Evolutionary conservation across 495 filamentous ascomycete genomes (phyloP), one percentile per base, ranked within the genome.

Genomic region (Symbiotaphrina buchneri): DNA sequence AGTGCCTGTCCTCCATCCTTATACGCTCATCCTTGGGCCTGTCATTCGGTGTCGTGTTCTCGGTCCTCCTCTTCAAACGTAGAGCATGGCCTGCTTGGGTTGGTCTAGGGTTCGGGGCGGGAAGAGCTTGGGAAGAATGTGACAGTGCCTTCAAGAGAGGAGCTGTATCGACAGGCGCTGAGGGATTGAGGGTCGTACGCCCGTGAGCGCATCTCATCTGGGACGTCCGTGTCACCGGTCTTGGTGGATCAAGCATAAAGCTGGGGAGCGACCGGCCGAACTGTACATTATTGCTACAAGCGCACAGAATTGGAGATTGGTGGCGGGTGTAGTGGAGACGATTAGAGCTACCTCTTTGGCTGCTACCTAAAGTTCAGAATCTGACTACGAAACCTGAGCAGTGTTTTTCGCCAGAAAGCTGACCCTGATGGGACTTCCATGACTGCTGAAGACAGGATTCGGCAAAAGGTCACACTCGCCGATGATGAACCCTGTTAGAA

Each of bases 11-110:
- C 41, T 91, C 85, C 45, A 66, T 92, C 55, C 65, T 95, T 46
- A 84, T 95, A 58, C 83, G 87, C 51, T 93, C 83, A 34, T 71
- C 76, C 29, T 68, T 99, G 49, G 87, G 87, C 42, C 71, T 93
- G 41, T 78, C 74, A 34, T 94, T 95, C 56, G 87, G 87, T 54
- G 74, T 95, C 51, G 75, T 95, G 52, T 95, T 99, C 63, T 94
- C 84, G 28, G 84, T 99, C 19, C 72, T 99, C 28, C 55, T 99
- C 17, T 99, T 99, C 68, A 92, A 90, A 64, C 71, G 87, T 48
- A 71, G 87, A 52, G 80, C 85, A 41, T 99, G 87, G 78, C 87
- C 87, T 30, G 90, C 78, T 17, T 84, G 71, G 52, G 69, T 90
- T 41, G 87, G 87, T 32, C 60, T 82, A 27, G 87, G 87, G 26